These are phyloP conservation scores for Arthrobotrys iridis DNA, from an alignment of 2,329 filamentous ascomycete genomes.

Conservation along the genomic window DNA sequence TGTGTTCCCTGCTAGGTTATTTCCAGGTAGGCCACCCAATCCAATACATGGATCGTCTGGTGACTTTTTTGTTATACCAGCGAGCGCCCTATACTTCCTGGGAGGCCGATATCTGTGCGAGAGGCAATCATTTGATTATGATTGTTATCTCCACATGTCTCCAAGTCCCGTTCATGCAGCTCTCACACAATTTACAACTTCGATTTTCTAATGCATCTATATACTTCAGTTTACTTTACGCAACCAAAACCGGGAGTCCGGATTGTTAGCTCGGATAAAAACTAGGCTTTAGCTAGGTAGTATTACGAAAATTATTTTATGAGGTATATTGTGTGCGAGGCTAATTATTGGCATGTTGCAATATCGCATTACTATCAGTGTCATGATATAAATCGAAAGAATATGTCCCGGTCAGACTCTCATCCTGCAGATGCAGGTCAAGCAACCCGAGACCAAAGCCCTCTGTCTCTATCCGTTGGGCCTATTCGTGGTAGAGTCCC, in stretches of 20 bases:
- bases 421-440: conserved; percentile 10
- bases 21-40: neutral
- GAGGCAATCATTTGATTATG: neutral
- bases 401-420: conserved; percentile 36
- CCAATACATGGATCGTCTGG: neutral
- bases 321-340: neutral
- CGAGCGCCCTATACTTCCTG: neutral
- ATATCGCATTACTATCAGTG: neutral
- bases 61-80: neutral
- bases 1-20: neutral
- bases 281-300: neutral
- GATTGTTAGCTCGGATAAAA: no score
- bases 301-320: neutral
- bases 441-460: conserved; percentile 6
- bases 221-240: neutral
- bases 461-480: conserved; percentile 19
- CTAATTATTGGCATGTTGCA: neutral
- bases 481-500: conserved; percentile 27
- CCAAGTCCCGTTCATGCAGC: neutral
- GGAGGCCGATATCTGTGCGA: neutral
- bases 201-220: neutral
- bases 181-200: neutral
- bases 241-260: neutral
- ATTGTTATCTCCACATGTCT: neutral
- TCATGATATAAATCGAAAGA: conserved; percentile 23